Evolutionary conservation across 441 rosid species (phyloP), one percentile per base, ranked within the genome.

Genomic region (Mallotus japonicus): DNA sequence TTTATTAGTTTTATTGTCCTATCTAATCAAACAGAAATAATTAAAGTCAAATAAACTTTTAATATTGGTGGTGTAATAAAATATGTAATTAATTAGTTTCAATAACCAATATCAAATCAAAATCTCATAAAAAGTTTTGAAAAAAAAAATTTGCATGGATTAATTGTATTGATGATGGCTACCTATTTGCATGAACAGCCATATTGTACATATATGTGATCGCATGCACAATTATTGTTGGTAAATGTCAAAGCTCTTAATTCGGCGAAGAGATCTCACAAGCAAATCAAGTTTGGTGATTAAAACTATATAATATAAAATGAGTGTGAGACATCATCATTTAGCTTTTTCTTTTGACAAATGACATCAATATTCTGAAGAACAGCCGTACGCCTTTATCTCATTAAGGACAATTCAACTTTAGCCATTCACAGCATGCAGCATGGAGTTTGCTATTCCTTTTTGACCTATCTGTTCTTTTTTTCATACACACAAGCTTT

Each of bases 261-360:
- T 62, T 37, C 37, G 65, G 24, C 49, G 37, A 62, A 16, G 24
- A 62, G 24, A 40, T 34, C 11, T 17, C 0, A 15, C 47, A 62
- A 37, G 66, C 6, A 5, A 62, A 46, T 64, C 68, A 64, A 17
- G 20, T 10, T 44, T 44, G 4, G 34, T 44, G 68, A 64, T 44
- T n/a, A 62, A 5, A 6, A 19, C 20, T 16, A 40, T 40, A 4
- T 12, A 17, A 19, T n/a, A 56, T 56, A 1, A 3, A 49, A 24
- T 66, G 24, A 22, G 44, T 66, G 44, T 14, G 58, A 66, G 12
- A 56, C 69, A 65, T 8, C 17, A 65, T 65, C 37, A 65, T 32
- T 61, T 32, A 6, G n/a, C 3, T 14, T 61, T 65, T 20, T 9
- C 22, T 40, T 46, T 65, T 47, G 13, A 28, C 4, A 66, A 50